Evolutionary conservation across 2,329 filamentous ascomycete genomes (phyloP).

Genomic region (Aureobasidium sp.): DNA sequence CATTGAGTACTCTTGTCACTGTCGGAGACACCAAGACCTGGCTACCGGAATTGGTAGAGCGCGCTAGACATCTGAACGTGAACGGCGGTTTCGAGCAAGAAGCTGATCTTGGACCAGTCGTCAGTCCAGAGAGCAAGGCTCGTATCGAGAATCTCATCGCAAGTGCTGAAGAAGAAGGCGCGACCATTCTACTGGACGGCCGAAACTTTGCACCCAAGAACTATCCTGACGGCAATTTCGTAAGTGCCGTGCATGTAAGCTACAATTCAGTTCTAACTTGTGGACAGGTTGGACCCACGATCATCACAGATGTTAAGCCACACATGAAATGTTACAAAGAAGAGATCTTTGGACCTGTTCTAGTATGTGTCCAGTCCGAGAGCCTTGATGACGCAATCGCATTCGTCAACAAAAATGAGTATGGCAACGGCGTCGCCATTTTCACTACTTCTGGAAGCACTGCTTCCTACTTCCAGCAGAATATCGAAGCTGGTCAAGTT

Average conservation of each 20-base stretch:
- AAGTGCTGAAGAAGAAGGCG: conserved; percentile 71
- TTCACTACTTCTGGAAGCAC: conserved; percentile 74
- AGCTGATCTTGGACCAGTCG: conserved; percentile 74
- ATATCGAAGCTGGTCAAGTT: conserved; percentile 78
- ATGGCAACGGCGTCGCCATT: conserved; percentile 79
- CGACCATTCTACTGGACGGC: conserved; percentile 72
- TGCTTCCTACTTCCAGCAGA: conserved; percentile 68
- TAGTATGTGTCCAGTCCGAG: conserved; percentile 76
- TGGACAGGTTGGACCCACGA: conserved; percentile 75
- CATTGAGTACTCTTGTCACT: conserved; percentile 75
- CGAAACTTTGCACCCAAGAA: conserved; percentile 66
- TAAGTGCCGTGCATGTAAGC: too few species aligned
- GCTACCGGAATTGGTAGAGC: conserved; percentile 68
- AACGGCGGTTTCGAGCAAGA: conserved; percentile 76
- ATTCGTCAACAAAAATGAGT: conserved; percentile 77
- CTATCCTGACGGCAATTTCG: conserved; percentile 77
- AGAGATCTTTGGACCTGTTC: conserved; percentile 79
- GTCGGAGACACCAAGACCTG: conserved; percentile 80
- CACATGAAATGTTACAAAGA: conserved; percentile 77
- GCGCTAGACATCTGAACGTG: conserved; percentile 64
- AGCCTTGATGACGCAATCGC: conserved; percentile 74
- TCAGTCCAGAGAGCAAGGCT: conserved; percentile 70
- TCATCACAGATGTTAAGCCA: conserved; percentile 74
- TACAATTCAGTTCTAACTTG: too few species aligned
- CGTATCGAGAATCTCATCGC: conserved; percentile 74